Percentiles rank a stretch among this genome's conserved stretches.
Conservation (phyloP, 352 stramenopile species). For the Phytophthora meadii region DNA sequence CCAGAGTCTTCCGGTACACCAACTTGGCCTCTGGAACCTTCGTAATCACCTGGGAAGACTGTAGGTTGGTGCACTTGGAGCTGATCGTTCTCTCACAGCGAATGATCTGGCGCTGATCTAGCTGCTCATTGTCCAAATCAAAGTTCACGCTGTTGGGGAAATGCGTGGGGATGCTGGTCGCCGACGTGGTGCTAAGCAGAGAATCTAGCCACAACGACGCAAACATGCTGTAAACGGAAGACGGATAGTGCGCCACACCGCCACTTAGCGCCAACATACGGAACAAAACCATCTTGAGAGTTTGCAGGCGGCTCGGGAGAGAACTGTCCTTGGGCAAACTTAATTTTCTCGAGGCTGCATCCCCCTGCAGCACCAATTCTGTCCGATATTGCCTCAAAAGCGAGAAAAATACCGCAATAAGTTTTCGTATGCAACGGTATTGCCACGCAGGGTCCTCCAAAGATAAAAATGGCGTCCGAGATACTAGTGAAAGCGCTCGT, state of each 20-base stretch:
- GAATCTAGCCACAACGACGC: slow-evolving; percentile 71
- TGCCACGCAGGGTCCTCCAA: slow-evolving; percentile 81
- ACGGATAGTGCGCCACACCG: slow-evolving; percentile 69
- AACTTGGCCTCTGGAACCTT: slow-evolving; percentile 52
- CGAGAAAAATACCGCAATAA: slow-evolving; percentile 65
- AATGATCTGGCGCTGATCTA: slow-evolving; percentile 56
- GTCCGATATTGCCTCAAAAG: slow-evolving; percentile 57
- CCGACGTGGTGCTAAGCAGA: slow-evolving; percentile 61
- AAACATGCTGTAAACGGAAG: slow-evolving; percentile 76
- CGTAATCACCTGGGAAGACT: slow-evolving; percentile 81
- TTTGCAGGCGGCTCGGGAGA: slow-evolving; percentile 44
- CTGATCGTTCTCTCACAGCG: slow-evolving; percentile 81
- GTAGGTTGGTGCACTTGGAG: slow-evolving; percentile 83
- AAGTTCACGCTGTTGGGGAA: slow-evolving; percentile 60
- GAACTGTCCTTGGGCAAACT: slow-evolving; percentile 5
- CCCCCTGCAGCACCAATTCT: slow-evolving; percentile 41
- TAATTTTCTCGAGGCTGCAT: slow-evolving; percentile 13
- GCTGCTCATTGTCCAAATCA: slow-evolving; percentile 10
- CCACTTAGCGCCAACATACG: slow-evolving; percentile 61
- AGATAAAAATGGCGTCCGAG: slow-evolving; percentile 61
- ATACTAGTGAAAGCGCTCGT: slow-evolving; percentile 58
- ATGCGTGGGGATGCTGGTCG: slow-evolving; percentile 79
- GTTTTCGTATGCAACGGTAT: slow-evolving; percentile 71
- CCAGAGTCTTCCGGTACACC: slow-evolving; percentile 79
- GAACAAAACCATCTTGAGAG: slow-evolving; percentile 57